Evolutionary conservation across 2,329 filamentous ascomycete species (phyloP).

Genomic region (Coniosporium tulheliwenetii): DNA sequence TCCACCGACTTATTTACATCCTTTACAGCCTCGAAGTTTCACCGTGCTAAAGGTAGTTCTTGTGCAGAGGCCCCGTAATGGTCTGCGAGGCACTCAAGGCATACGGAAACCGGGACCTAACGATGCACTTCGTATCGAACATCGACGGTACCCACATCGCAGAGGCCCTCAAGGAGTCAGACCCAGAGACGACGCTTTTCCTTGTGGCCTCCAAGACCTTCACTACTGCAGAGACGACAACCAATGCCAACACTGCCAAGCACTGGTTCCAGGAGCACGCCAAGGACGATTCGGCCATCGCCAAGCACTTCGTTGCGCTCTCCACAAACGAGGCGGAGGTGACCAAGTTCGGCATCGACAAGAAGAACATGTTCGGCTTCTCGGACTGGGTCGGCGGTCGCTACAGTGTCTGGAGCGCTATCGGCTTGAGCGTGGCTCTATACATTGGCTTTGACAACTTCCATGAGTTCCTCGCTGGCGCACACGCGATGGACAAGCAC

Average conservation of each 20-base stretch:
- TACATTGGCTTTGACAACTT: conserved; percentile 98
- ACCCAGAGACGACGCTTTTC: conserved; percentile 98
- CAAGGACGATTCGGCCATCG: conserved; percentile 61
- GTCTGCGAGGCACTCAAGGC: conserved; percentile 94
- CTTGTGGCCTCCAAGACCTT: conserved; percentile 98
- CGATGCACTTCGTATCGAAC: conserved; percentile 96
- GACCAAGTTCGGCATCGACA: conserved; percentile 96
- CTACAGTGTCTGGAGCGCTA: conserved; percentile 98
- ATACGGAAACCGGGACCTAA: conserved; percentile 75
- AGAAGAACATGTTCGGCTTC: conserved; percentile 99
- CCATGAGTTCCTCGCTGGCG: conserved; percentile 85
- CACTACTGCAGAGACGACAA: conserved; percentile 92
- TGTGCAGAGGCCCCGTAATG: conserved; percentile 79
- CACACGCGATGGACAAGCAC: conserved; percentile 96
- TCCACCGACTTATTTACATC: conserved; percentile 7
- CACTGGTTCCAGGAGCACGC: conserved; percentile 81
- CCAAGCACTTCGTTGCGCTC: conserved; percentile 96
- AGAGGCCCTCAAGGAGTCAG: conserved; percentile 73
- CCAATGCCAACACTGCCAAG: conserved; percentile 96
- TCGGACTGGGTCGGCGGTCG: conserved; percentile 96
- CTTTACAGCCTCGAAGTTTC: neutral
- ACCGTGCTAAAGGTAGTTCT: conserved; percentile 10
- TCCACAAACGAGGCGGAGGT: conserved; percentile 94
- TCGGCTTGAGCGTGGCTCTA: conserved; percentile 82
- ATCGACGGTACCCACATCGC: conserved; percentile 97